Base-by-base conservation (phyloP, 441 rosid species). In the Biscutella laevigata region DNA sequence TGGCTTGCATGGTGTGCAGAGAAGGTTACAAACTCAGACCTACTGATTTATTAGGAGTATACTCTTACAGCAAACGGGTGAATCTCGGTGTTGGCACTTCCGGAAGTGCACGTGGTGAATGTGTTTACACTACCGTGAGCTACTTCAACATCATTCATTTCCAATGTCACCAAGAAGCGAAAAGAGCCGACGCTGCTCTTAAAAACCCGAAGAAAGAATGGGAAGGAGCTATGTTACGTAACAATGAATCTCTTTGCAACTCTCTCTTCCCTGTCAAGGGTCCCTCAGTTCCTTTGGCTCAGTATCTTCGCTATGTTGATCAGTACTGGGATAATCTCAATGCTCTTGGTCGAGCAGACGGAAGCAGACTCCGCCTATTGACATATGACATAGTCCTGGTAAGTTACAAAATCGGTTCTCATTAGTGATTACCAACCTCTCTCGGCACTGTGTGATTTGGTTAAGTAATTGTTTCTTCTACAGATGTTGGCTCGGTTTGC, bases 401-500 rank as follows among this genome's bases (percentile, higher is more conserved):
- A 77, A 30, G 71, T 38, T 30, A 9, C 5, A 55, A 30, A 33
- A 39, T 6, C 7, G 4, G 19, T 24, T 47, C 14, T 30, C 48
- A 17, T 17, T 34, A 25, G 5, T 9, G 13, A 35, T 16, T 30
- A 40, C 12, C 10, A 25, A 30, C 4, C n/a, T 43, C 8, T 35
- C 21, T 28, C 15, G 35, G 14, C 32, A 42, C 21, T 25, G 10
- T 22, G 21, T 52, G 35, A 35, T 28, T 11, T 49, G 38, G 29
- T n/a, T 61, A 36, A 61, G 27, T 22, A 19, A 13, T 42, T 43
- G 54, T 43, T 69, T 43, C 39, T 30, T 39, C 34, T 62, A 13
- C 56, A 95, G 99, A 95, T 95, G 99, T 77, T 95, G 44, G 99
- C 99, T 59, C 89, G 99, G 62, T 95, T 91, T 71, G 99, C 99